These are phyloP conservation scores for Blepharisma undulans DNA, from an alignment of 169 alveolate genomes.

Conservation along the genomic window DNA sequence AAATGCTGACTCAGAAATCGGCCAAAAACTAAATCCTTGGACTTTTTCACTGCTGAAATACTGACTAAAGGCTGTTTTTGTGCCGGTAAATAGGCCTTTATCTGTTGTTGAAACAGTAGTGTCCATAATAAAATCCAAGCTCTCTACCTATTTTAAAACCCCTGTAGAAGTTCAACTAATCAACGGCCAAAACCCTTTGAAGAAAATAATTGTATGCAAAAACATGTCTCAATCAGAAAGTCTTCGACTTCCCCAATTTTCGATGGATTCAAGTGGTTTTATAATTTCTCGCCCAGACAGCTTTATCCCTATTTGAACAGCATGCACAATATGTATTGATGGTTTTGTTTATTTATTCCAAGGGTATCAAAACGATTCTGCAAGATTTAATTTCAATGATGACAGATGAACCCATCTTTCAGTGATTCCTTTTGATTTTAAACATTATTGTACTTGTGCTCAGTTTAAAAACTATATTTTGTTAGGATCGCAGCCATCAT, in stretches of 20 bases:
- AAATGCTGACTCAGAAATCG: conserved; percentile 48
- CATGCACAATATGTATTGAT: too few relatives aligned
- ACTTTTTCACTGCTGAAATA: conserved; percentile 44
- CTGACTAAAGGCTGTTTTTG: conserved; percentile 55
- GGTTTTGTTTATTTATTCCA: too few relatives aligned
- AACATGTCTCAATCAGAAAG: not conserved
- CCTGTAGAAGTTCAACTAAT: not conserved
- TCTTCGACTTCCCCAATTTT: not conserved
- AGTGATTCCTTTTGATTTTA: too few relatives aligned
- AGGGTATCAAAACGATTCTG: too few relatives aligned
- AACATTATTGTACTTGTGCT: too few relatives aligned
- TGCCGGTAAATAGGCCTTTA: conserved; percentile 45
- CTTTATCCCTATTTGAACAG: too few relatives aligned
- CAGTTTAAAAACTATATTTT: too few relatives aligned
- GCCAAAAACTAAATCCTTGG: conserved; percentile 48
- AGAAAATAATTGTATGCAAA: not conserved
- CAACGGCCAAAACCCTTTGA: conserved; percentile 16
- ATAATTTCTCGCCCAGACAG: not conserved
- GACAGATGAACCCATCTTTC: too few relatives aligned
- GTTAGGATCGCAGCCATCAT: too few relatives aligned
- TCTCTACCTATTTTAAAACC: conserved; percentile 44
- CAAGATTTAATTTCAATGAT: too few relatives aligned
- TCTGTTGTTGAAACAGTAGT: conserved; percentile 40
- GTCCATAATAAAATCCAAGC: conserved; percentile 23
- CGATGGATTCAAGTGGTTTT: not conserved